Percentiles rank a stretch among this genome's conserved stretches.
These are phyloP conservation scores for Lathyrus aphaca DNA, from an alignment of 306 rosid genomes.

Conservation along the genomic window DNA sequence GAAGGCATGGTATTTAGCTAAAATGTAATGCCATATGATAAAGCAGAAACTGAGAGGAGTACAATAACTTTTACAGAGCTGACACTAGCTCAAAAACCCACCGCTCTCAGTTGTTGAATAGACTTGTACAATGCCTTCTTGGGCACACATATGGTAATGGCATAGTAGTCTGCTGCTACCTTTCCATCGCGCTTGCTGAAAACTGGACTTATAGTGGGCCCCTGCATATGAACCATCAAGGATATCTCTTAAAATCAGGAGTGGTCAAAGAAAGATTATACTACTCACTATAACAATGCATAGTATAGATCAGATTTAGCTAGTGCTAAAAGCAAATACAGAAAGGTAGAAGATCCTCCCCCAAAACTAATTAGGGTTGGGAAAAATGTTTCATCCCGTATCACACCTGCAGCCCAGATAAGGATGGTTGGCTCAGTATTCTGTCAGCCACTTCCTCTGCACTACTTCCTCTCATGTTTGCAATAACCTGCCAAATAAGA, in stretches of 20 bases:
- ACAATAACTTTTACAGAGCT: neutral
- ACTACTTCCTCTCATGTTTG: conserved; percentile 95
- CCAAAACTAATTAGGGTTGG: neutral
- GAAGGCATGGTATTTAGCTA: conserved; percentile 5
- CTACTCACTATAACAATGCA: conserved; percentile 11
- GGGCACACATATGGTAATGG: conserved; percentile 88
- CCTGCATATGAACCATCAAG: conserved; percentile 57
- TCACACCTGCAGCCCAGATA: conserved; percentile 88
- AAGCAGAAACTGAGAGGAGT: conserved; percentile 1
- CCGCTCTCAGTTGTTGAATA: conserved; percentile 83
- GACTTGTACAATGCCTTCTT: conserved; percentile 82
- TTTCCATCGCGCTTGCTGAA: conserved; percentile 71
- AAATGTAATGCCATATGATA: conserved; percentile 13
- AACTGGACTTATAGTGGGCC: conserved; percentile 92
- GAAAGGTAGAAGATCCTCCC: conserved; percentile 1
- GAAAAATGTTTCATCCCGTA: conserved; percentile 28
- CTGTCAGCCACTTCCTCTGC: conserved; percentile 90
- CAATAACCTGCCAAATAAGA: conserved; percentile 66
- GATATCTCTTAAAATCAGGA: conserved; percentile 10
- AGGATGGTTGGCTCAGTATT: conserved; percentile 77
- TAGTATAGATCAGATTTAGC: conserved; percentile 9
- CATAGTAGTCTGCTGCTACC: conserved; percentile 71
- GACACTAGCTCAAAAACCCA: conserved; percentile 50
- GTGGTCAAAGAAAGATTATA: conserved; percentile 22
- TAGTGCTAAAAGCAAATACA: conserved; percentile 17